These are phyloP conservation scores for Lactarius indigo DNA, from an alignment of 768 basidiomycete species.

Conservation along the genomic window DNA sequence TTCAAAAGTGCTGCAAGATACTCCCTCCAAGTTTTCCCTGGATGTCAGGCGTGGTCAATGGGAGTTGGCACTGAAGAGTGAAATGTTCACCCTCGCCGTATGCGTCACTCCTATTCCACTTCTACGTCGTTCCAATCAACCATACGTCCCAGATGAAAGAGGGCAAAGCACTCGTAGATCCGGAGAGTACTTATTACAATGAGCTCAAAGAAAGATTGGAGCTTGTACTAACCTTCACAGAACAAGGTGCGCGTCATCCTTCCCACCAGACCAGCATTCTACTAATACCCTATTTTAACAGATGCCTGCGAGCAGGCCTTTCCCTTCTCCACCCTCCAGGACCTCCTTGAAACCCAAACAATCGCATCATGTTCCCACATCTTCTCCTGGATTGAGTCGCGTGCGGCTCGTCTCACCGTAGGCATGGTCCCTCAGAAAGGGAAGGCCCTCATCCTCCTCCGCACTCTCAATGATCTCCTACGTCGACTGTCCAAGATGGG, in stretches of 20 bases:
- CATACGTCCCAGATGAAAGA: constrained; percentile 51
- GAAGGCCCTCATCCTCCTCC: constrained; percentile 79
- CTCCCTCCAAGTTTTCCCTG: constrained; percentile 31
- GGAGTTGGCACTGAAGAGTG: constrained; percentile 69
- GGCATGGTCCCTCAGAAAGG: constrained; percentile 84
- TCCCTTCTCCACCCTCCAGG: constrained; percentile 71
- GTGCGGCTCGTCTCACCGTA: constrained; percentile 64
- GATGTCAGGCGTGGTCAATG: constrained; percentile 70
- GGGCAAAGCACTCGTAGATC: constrained; percentile 56
- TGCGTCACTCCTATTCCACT: neutral
- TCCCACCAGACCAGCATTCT: neutral
- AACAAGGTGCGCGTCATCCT: constrained; percentile 51
- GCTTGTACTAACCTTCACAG: constrained; percentile 70
- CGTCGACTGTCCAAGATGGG: constrained; percentile 85
- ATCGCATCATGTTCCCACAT: constrained; percentile 82
- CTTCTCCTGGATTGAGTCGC: constrained; percentile 83
- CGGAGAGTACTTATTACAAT: constrained; percentile 55
- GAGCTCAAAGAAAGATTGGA: constrained; percentile 63
- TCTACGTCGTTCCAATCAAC: neutral
- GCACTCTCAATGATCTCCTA: constrained; percentile 83
- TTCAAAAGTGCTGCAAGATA: constrained; percentile 17
- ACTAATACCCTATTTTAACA: constrained; percentile 30
- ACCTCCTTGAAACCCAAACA: constrained; percentile 82
- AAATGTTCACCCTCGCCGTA: constrained; percentile 71
- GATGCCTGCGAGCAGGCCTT: constrained; percentile 78